phyloP scores from a whole-genome alignment of 2,329 filamentous ascomycete species.

The Blastomyces gilchristii region DNA sequence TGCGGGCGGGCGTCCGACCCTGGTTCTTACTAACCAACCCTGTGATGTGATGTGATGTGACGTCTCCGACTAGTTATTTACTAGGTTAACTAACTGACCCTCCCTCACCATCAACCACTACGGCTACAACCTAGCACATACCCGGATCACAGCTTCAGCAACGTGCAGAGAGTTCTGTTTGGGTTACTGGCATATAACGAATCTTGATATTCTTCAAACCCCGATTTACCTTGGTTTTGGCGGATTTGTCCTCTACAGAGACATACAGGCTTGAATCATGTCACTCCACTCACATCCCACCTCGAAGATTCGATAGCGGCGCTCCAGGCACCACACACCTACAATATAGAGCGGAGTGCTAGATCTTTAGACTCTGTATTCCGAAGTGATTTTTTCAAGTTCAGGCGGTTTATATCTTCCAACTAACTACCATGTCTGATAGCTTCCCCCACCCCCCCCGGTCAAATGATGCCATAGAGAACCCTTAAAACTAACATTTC shows the following conservation, averaged over 20 bases:
- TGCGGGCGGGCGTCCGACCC: not conserved
- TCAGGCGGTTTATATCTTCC: not conserved
- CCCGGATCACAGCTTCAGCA: not conserved
- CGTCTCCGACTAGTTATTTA: not conserved
- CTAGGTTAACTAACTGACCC: too few relatives aligned
- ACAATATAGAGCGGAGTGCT: not conserved
- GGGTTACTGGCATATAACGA: not conserved
- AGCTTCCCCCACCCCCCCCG: not conserved
- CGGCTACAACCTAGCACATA: not conserved
- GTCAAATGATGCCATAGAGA: too few relatives aligned
- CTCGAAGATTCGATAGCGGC: not conserved
- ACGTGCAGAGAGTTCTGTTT: not conserved
- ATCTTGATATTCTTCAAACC: not conserved
- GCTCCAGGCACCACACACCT: not conserved
- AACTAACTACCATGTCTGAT: constrained; percentile 1
- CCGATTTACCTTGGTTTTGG: not conserved
- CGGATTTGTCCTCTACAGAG: not conserved
- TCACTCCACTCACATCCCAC: not conserved
- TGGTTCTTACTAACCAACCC: not conserved
- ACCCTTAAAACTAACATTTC: not conserved
- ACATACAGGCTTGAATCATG: not conserved
- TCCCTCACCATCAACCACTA: too few relatives aligned
- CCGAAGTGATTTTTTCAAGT: not conserved
- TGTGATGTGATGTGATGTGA: not conserved
- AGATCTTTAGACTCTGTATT: not conserved